phyloP scores from a whole-genome alignment of 192 early-diverging fungal genomes.

The Backusella luteola region DNA sequence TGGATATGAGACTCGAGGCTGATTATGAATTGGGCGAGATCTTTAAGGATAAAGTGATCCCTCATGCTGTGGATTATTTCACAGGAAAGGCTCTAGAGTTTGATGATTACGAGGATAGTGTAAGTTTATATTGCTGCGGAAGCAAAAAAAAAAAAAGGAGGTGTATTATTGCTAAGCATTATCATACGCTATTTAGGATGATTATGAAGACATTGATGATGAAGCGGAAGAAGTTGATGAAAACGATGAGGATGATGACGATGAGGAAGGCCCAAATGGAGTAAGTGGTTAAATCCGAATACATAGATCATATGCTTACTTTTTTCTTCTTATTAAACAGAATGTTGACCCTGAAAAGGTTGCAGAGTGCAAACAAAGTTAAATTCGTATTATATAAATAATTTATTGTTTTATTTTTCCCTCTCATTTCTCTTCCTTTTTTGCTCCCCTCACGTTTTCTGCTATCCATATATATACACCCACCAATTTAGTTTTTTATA shows the following conservation, averaged over 20 bases:
- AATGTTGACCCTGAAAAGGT: not conserved
- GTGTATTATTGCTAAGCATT: not conserved
- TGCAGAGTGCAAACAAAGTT: not conserved
- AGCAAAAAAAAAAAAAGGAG: not conserved
- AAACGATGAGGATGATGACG: constrained; percentile 9
- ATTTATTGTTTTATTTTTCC: not conserved
- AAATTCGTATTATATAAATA: not conserved
- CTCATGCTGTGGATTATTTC: constrained; percentile 97
- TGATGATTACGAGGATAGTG: constrained; percentile 56
- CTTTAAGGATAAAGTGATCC: constrained; percentile 97
- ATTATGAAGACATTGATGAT: constrained; percentile 54
- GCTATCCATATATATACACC: not conserved
- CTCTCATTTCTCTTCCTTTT: not conserved
- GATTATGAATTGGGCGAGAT: constrained; percentile 95
- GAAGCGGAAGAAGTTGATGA: constrained; percentile 9
- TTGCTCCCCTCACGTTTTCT: not conserved
- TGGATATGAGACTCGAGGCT: constrained; percentile 83
- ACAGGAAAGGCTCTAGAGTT: constrained; percentile 94
- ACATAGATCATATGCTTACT: not conserved
- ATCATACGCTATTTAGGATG: constrained; percentile 28
- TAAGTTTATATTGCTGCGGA: not conserved
- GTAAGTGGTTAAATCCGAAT: not conserved
- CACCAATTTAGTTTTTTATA: not conserved
- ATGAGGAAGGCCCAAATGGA: constrained; percentile 53
- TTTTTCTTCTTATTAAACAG: not conserved